These are phyloP conservation scores for Solanum okadae DNA, from an alignment of 257 asterid genomes.

Conservation along the genomic window DNA sequence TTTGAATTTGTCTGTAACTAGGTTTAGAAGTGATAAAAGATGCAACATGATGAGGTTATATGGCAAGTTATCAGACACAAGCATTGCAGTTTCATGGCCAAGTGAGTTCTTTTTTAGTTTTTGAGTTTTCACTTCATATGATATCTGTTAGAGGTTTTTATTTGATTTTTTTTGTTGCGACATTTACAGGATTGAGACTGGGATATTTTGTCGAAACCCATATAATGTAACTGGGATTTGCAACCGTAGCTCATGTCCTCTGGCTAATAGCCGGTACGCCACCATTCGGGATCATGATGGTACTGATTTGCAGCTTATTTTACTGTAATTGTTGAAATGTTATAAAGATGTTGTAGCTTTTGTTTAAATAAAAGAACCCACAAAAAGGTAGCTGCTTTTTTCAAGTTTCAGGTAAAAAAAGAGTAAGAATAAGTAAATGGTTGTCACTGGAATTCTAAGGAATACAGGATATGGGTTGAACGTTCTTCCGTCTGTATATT, in stretches of 20 bases:
- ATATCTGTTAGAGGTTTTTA: background rate
- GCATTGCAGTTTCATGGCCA: slow-evolving; percentile 98
- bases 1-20: background rate
- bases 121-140: background rate
- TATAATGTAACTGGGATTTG: slow-evolving; percentile 90
- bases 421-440: background rate
- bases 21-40: slow-evolving; percentile 12
- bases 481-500: background rate
- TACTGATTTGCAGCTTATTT: slow-evolving; percentile 3
- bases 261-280: slow-evolving; percentile 95
- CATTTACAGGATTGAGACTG: slow-evolving; percentile 61
- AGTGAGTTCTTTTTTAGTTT: slow-evolving; percentile 25
- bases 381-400: background rate
- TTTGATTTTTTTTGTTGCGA: background rate
- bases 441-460: background rate
- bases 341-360: background rate
- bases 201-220: slow-evolving; percentile 84
- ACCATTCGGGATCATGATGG: slow-evolving; percentile 89
- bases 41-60: slow-evolving; percentile 99
- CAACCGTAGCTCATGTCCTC: slow-evolving; percentile 96
- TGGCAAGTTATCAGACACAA: slow-evolving; percentile 99
- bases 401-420: background rate
- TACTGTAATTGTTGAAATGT: background rate
- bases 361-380: background rate
- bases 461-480: background rate